Base-by-base conservation (phyloP, 2,329 filamentous ascomycete genomes). In the Aspergillus sp. region DNA sequence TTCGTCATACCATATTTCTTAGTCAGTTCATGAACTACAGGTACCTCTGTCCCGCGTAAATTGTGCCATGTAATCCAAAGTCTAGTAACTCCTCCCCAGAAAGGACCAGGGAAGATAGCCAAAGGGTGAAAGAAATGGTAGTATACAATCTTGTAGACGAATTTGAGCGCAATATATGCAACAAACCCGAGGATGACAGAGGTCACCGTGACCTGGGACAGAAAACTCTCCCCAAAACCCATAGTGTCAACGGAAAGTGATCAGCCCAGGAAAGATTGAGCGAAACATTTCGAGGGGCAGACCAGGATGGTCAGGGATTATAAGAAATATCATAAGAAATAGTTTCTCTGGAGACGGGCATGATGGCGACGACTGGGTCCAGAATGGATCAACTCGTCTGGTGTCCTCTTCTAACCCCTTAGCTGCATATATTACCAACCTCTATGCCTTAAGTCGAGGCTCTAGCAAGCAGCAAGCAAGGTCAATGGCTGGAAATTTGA, bases 11-110 rank as follows among this genome's bases (percentile, higher is more conserved):
- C 75, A 64, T 77, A 70, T 66, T 72, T 71, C 53, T 70, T 63
- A 44, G 74, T 69, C 12, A 78, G 55, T 1, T 63, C 65, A 45
- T 67, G 60, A 28, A 70, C 62, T 1, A 67, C 59, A 35, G 68
- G 53, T 39, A 67, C 64, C 54, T 78, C 74, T 19, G 73, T 71
- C 39, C 65, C 71, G 34, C 66, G 68, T 27, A 75, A 41, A 46
- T 74, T 76, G 58, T 78, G 73, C 50, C 71, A 77, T 38, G 74
- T 68, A 41, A 78, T 71, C 73, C 74, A 80, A 7, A 80, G 61
- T 37, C 71, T 59, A n/a, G 76, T 78, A 11, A 79, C 72, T 40
- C 68, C 70, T 27, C 65, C 76, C 72, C 73, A 78, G 52, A 79
- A 79, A 1, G 74, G 73, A 3, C 77, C 77, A 0, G 76, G 76